Evolutionary conservation across 73 alveolate genomes (phyloP).

Genomic region (Uronychia binucleata): DNA sequence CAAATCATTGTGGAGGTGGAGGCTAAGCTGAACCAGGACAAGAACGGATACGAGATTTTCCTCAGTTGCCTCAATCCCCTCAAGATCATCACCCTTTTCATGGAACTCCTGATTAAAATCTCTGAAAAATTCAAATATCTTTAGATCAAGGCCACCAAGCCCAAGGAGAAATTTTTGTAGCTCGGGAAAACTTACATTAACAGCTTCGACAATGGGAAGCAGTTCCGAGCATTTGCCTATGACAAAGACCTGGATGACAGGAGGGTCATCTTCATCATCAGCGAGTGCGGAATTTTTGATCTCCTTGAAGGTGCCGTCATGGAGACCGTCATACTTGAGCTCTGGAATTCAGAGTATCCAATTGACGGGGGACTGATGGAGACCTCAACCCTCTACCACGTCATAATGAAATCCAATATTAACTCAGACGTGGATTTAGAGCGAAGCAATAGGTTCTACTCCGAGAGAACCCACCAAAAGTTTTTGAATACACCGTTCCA

Average conservation of each 20-base stretch:
- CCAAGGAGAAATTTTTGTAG: background rate
- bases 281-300: background rate
- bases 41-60: background rate
- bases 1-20: background rate
- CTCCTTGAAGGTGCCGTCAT: background rate
- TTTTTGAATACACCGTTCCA: background rate
- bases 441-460: background rate
- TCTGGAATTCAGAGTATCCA: background rate
- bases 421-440: background rate
- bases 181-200: background rate
- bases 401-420: background rate
- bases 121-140: background rate
- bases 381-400: background rate
- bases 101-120: background rate
- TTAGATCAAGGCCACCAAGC: background rate
- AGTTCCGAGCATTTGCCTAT: background rate
- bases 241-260: slow-evolving; percentile 6
- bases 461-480: background rate
- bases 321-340: slow-evolving; percentile 1
- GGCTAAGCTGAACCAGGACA: background rate
- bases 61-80: background rate
- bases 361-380: slow-evolving; percentile 1
- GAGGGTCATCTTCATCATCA: background rate
- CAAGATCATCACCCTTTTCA: background rate
- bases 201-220: background rate